phyloP scores from a whole-genome alignment of 2,329 filamentous ascomycete species.

The Elsinoe batatas region DNA sequence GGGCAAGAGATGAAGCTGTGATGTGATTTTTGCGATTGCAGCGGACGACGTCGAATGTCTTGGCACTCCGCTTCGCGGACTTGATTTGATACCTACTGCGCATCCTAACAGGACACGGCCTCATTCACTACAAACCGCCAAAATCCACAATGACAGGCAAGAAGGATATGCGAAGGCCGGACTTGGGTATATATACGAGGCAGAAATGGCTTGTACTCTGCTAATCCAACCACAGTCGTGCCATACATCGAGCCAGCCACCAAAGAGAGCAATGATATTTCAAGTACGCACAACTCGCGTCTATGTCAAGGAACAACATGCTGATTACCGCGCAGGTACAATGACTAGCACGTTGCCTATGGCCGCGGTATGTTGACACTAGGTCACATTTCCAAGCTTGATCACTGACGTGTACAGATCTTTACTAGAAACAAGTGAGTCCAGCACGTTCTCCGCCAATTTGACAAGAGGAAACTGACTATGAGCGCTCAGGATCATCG shows the following conservation, averaged over 20 bases:
- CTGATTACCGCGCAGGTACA: slow-evolving; percentile 36
- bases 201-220: slow-evolving; percentile 13
- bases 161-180: slow-evolving; percentile 66
- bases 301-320: slow-evolving; percentile 18
- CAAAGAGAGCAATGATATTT: slow-evolving; percentile 56
- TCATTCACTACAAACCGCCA: slow-evolving; percentile 41
- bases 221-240: slow-evolving; percentile 52
- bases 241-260: slow-evolving; percentile 71
- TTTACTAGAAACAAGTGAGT: slow-evolving; percentile 76
- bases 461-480: not conserved
- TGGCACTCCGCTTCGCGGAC: not conserved
- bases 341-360: slow-evolving; percentile 78
- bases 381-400: slow-evolving; percentile 18
- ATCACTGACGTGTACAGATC: slow-evolving; percentile 46
- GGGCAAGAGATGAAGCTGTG: not conserved
- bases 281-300: slow-evolving; percentile 42
- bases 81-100: not conserved
- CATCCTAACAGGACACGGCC: slow-evolving; percentile 29
- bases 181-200: slow-evolving; percentile 53
- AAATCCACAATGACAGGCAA: slow-evolving; percentile 27
- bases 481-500: not conserved
- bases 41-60: not conserved
- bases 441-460: slow-evolving; percentile 16
- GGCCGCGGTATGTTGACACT: slow-evolving; percentile 56
- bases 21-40: slow-evolving; percentile 4